phyloP scores from a whole-genome alignment of 129 eudicot genomes.

The Chrysanthemum seticuspe region DNA sequence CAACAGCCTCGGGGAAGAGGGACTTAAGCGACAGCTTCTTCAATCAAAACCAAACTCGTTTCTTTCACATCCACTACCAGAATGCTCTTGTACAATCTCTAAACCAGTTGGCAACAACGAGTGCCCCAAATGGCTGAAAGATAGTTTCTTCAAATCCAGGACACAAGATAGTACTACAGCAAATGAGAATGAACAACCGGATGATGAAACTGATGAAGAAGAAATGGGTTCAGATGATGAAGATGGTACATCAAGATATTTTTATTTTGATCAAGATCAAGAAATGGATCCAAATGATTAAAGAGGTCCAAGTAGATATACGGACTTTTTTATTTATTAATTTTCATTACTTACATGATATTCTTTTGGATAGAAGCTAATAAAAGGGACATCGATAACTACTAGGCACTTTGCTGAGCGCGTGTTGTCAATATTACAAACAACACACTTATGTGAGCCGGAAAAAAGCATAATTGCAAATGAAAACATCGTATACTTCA shows the following conservation, averaged over 20 bases:
- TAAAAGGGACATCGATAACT: conserved; percentile 16
- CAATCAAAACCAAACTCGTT: conserved; percentile 49
- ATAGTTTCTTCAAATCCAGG: conserved; percentile 16
- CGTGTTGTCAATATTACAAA: conserved; percentile 22
- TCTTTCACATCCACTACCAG: conserved; percentile 85
- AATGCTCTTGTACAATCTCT: conserved; percentile 64
- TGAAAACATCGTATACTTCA: not conserved
- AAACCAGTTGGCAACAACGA: conserved; percentile 44
- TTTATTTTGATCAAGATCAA: conserved; percentile 45
- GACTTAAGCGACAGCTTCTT: conserved; percentile 45
- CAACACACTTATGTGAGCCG: not conserved
- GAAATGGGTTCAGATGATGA: conserved; percentile 35
- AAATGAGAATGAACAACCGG: conserved; percentile 45
- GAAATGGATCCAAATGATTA: conserved; percentile 89
- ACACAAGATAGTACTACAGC: conserved; percentile 29
- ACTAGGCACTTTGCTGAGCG: conserved; percentile 1
- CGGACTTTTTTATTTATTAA: not conserved
- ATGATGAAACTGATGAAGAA: conserved; percentile 40
- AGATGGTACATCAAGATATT: conserved; percentile 13
- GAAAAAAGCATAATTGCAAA: not conserved
- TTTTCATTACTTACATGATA: no score
- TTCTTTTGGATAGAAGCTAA: conserved; percentile 18
- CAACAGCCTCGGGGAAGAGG: conserved; percentile 60
- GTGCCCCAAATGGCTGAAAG: conserved; percentile 67
- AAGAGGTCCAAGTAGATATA: conserved; percentile 27